phyloP scores from a whole-genome alignment of 495 filamentous ascomycete species.

The Eremomyces bilateralis region DNA sequence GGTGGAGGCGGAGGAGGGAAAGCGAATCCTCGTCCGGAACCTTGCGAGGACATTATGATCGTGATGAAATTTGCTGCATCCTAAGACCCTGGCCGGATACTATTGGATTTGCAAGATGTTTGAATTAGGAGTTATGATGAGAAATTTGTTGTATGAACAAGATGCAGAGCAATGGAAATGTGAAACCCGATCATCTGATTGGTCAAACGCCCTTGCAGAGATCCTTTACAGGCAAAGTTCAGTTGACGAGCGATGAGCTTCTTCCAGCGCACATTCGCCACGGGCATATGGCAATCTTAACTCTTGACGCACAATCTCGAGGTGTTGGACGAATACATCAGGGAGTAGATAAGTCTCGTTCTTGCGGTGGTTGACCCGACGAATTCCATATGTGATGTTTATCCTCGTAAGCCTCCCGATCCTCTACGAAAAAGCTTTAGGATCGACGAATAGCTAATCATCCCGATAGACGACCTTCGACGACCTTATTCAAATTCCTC shows the following conservation, averaged over 20 bases:
- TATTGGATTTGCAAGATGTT: no score
- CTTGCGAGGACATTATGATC: neutral
- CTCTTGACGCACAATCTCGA: neutral
- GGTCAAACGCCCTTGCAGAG: no score
- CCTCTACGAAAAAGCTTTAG: neutral
- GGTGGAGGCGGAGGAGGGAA: conserved; percentile 22
- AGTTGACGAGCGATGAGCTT: no score
- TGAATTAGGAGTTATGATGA: no score
- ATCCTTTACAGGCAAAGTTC: no score
- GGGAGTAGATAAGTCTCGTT: no score
- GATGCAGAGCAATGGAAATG: neutral
- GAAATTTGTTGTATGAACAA: no score
- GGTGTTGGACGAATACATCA: neutral
- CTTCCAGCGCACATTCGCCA: no score
- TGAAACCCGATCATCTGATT: neutral
- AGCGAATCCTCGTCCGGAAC: conserved; percentile 9
- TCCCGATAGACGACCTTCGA: conserved; percentile 42
- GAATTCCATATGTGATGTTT: neutral
- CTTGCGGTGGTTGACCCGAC: neutral
- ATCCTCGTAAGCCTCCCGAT: neutral
- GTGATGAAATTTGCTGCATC: neutral
- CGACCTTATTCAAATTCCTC: conserved; percentile 78
- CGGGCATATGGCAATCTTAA: neutral
- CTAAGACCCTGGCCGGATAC: neutral
- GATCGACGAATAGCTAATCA: no score